Conservation (phyloP, 108 stramenopile genomes). For the Mediolabrus comicus region DNA sequence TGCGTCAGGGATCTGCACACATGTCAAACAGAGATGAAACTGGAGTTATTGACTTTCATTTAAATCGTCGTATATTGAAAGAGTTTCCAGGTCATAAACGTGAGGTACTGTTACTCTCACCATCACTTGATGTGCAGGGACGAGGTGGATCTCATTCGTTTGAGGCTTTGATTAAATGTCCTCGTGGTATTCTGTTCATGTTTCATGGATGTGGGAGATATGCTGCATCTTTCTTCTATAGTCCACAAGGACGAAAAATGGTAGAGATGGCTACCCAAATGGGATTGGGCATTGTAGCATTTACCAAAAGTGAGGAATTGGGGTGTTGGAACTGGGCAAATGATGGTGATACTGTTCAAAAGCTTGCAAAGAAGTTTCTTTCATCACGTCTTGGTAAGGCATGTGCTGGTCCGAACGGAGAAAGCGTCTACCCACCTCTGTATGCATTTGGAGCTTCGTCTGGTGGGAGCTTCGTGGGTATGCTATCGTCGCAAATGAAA, state of each 20-base stretch:
- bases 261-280: slow-evolving; percentile 7
- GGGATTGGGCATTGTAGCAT: slow-evolving; percentile 24
- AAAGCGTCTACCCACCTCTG: slow-evolving; percentile 14
- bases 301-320: slow-evolving; percentile 33
- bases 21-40: neutral
- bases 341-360: slow-evolving; percentile 17
- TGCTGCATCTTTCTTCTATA: slow-evolving; percentile 42
- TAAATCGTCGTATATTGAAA: slow-evolving; percentile 12
- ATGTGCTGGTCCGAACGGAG: slow-evolving; percentile 10
- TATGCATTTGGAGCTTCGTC: slow-evolving; percentile 38
- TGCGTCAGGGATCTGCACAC: neutral
- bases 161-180: slow-evolving; percentile 29
- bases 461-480: slow-evolving; percentile 28
- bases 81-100: slow-evolving; percentile 14
- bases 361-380: slow-evolving; percentile 29
- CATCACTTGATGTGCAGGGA: slow-evolving; percentile 4
- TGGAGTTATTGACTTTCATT: slow-evolving; percentile 5
- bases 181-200: slow-evolving; percentile 35
- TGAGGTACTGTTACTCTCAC: slow-evolving; percentile 21
- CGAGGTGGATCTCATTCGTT: neutral
- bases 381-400: slow-evolving; percentile 1
- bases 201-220: slow-evolving; percentile 43
- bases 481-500: slow-evolving; percentile 19
- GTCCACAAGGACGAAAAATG: slow-evolving; percentile 41
- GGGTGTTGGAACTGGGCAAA: slow-evolving; percentile 26